Conservation (phyloP, 257 asterid species). For the Pogostemon cablin region DNA sequence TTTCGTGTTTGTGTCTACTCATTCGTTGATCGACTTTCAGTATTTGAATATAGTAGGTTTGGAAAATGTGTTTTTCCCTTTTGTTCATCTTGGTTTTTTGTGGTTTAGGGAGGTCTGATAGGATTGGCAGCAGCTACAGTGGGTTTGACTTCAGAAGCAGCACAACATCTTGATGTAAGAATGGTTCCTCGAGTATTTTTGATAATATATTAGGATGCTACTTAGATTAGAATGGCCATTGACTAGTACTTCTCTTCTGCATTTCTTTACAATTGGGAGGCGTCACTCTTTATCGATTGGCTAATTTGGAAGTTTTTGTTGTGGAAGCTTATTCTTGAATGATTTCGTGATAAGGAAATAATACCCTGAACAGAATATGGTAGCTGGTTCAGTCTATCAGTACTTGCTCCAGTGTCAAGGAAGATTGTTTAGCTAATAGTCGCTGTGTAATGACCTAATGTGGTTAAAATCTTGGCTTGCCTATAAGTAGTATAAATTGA, state of each 20-base stretch:
- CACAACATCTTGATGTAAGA: constrained; percentile 93
- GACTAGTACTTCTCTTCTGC: background rate
- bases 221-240: background rate
- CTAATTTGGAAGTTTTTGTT: background rate
- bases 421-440: constrained; percentile 2
- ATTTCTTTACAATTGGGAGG: constrained; percentile 7
- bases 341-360: constrained; percentile 6
- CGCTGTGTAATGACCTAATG: background rate
- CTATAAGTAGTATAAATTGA: background rate
- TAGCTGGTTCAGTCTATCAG: constrained; percentile 20
- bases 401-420: constrained; percentile 5
- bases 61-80: constrained; percentile 9
- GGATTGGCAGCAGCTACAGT: constrained; percentile 99
- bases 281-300: constrained; percentile 4
- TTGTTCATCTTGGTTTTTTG: constrained; percentile 4
- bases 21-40: background rate
- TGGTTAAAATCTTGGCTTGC: constrained; percentile 4
- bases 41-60: constrained; percentile 25
- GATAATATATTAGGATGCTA: background rate
- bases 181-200: constrained; percentile 6
- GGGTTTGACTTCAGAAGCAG: constrained; percentile 88
- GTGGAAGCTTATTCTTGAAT: constrained; percentile 5
- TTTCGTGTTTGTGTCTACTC: constrained; percentile 22
- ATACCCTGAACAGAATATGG: constrained; percentile 4
- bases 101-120: constrained; percentile 88